These are phyloP conservation scores for Periconia sp. DNA, from an alignment of 2,329 filamentous ascomycete species.

Conservation along the genomic window DNA sequence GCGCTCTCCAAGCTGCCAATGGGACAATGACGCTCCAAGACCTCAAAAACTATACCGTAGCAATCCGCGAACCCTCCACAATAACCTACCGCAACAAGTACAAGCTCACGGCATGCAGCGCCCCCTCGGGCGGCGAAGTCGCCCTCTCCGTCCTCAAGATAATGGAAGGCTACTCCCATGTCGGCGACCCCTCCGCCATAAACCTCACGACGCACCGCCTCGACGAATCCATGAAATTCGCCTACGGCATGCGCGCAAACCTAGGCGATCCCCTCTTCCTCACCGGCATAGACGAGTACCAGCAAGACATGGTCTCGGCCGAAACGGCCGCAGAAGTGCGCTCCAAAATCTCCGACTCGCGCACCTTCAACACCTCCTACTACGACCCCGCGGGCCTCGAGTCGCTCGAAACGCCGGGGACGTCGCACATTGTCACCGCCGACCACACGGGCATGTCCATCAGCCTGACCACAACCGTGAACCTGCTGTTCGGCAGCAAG, in stretches of 20 bases:
- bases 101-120: conserved; percentile 71
- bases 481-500: conserved; percentile 81
- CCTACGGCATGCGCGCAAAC: conserved; percentile 76
- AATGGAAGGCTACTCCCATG: conserved; percentile 74
- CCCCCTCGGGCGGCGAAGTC: conserved; percentile 80
- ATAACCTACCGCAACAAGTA: conserved; percentile 67
- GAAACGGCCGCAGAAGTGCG: conserved; percentile 66
- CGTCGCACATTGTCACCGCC: conserved; percentile 73
- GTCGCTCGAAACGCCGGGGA: conserved; percentile 73
- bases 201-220: conserved; percentile 81
- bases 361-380: conserved; percentile 72
- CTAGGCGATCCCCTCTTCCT: conserved; percentile 85
- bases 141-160: conserved; percentile 80
- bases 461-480: conserved; percentile 85
- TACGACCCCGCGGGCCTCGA: conserved; percentile 76
- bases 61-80: conserved; percentile 65
- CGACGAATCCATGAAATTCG: conserved; percentile 88
- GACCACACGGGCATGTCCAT: conserved; percentile 78
- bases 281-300: conserved; percentile 64
- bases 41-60: conserved; percentile 73
- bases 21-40: conserved; percentile 89
- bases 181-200: conserved; percentile 62
- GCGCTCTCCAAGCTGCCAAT: conserved; percentile 69
- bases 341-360: conserved; percentile 71
- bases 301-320: conserved; percentile 70